Percentiles rank a stretch among this genome's conserved stretches.
Evolutionary conservation across 495 filamentous ascomycete species (phyloP).

Genomic region (Hypomontagnella monticulosa): DNA sequence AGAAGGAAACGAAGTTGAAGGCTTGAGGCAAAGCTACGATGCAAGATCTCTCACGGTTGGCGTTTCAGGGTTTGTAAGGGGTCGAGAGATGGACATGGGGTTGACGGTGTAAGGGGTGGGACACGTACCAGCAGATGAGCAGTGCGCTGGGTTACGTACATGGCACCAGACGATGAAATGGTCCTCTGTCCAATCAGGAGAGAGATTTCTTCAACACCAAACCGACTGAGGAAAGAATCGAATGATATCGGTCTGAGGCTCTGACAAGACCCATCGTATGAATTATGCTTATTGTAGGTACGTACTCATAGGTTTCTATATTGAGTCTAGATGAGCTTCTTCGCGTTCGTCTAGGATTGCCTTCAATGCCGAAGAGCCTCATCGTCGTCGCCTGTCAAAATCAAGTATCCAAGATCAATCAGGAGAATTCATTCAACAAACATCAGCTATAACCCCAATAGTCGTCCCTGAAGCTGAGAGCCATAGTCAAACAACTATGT

Average conservation of each 20-base stretch:
- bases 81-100: conserved; percentile 17
- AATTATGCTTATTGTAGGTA: background rate
- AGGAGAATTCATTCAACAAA: background rate
- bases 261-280: conserved; percentile 31
- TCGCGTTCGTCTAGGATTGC: conserved; percentile 4
- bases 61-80: conserved; percentile 55
- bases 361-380: conserved; percentile 12
- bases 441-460: background rate
- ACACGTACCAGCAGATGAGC: conserved; percentile 25
- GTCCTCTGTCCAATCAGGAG: conserved; percentile 30
- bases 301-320: conserved; percentile 18
- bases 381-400: background rate
- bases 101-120: background rate
- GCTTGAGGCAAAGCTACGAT: conserved; percentile 39
- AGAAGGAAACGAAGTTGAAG: conserved; percentile 18
- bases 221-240: conserved; percentile 35
- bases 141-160: conserved; percentile 21
- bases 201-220: conserved; percentile 26
- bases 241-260: conserved; percentile 42
- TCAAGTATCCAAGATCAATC: background rate
- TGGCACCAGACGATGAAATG: conserved; percentile 9
- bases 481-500: background rate
- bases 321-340: conserved; percentile 1
- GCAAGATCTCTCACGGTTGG: conserved; percentile 48
- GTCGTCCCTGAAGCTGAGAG: too few relatives aligned